Conservation (phyloP, 2,329 filamentous ascomycete species). For the Aureobasidium namibiae region DNA sequence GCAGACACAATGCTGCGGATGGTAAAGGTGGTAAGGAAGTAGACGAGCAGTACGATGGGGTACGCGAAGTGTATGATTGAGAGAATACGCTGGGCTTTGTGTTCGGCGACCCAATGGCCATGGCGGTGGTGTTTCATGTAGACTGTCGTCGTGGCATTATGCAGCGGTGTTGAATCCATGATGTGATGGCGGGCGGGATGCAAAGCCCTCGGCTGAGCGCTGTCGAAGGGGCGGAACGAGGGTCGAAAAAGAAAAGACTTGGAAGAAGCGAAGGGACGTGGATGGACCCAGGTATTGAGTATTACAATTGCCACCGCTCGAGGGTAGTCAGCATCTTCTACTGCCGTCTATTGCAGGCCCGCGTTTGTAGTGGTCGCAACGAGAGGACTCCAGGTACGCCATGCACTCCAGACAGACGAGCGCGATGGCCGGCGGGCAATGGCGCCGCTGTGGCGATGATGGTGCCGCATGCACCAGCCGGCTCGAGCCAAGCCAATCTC, state of each 20-base stretch:
- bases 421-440: background rate
- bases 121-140: conserved; percentile 14
- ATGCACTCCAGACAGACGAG: background rate
- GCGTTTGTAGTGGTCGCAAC: background rate
- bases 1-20: conserved; percentile 50
- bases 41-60: conserved; percentile 54
- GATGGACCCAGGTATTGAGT: background rate
- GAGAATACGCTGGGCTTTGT: conserved; percentile 36
- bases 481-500: background rate
- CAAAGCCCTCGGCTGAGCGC: background rate
- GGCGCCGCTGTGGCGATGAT: conserved; percentile 9
- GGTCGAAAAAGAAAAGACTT: background rate
- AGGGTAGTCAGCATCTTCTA: conserved; percentile 10
- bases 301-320: background rate
- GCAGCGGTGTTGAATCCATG: background rate
- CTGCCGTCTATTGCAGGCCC: background rate
- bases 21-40: conserved; percentile 57
- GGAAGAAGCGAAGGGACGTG: background rate
- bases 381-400: background rate
- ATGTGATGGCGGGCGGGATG: conserved; percentile 4
- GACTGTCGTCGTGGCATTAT: background rate
- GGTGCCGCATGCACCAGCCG: background rate
- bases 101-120: conserved; percentile 28
- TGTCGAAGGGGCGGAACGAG: background rate
- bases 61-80: conserved; percentile 49